phyloP scores from a whole-genome alignment of 2,329 filamentous ascomycete genomes.

The Dothistroma pini region DNA sequence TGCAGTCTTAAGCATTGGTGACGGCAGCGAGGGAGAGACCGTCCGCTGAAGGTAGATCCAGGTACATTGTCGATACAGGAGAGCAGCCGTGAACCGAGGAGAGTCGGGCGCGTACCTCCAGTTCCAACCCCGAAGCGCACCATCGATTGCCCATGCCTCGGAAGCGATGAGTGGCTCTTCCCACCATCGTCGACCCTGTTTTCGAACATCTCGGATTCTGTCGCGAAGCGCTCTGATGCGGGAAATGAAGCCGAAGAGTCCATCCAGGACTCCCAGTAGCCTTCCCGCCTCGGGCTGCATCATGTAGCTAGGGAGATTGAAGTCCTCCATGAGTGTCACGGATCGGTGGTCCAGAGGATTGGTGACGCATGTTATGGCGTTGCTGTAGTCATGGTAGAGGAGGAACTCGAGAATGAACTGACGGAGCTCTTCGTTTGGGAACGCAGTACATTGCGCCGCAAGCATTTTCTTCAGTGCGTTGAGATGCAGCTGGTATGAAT shows the following conservation, averaged over 20 bases:
- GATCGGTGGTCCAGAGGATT: conserved; percentile 38
- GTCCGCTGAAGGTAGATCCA: conserved; percentile 63
- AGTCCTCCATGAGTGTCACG: conserved; percentile 51
- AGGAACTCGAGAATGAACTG: conserved; percentile 74
- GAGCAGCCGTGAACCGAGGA: conserved; percentile 54
- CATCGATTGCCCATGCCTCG: conserved; percentile 71
- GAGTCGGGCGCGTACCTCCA: conserved; percentile 54
- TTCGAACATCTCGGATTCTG: conserved; percentile 65
- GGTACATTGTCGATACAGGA: conserved; percentile 60
- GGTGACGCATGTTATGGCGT: conserved; percentile 54
- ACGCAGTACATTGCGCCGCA: conserved; percentile 45
- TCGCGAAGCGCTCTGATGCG: conserved; percentile 76
- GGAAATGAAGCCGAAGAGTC: conserved; percentile 72
- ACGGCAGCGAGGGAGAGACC: conserved; percentile 52
- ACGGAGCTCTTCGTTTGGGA: conserved; percentile 62
- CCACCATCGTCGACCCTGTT: conserved; percentile 53
- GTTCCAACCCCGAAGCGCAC: conserved; percentile 69
- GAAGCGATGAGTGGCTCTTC: conserved; percentile 72
- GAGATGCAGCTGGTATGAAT: conserved; percentile 57
- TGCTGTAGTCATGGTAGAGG: conserved; percentile 70
- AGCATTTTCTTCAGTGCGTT: conserved; percentile 71
- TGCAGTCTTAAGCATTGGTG: conserved; percentile 53
- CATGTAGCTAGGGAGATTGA: conserved; percentile 53
- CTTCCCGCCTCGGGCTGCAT: conserved; percentile 54
- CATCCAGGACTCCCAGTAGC: conserved; percentile 79